Evolutionary conservation across 108 stramenopile species (phyloP), one percentile per base, ranked within the genome.

Genomic region (Cyclostephanos tholiformis): DNA sequence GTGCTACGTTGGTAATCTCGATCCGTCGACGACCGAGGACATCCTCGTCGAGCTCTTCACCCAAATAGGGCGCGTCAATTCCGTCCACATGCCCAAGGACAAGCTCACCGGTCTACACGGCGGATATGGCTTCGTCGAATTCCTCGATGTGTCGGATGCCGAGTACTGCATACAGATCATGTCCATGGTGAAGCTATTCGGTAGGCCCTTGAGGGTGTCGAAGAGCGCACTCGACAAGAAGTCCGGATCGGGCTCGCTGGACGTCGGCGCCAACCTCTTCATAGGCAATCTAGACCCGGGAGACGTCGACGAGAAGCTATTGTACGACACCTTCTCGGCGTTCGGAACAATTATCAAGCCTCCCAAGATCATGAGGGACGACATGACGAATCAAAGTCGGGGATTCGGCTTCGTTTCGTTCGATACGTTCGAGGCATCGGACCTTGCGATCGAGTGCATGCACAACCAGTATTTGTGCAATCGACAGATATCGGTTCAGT

Each of bases 11-110:
- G 98, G 98, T 66, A 98, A 97, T 68, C 85, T 99, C 35, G 97
- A 98, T 72, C 71, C 90, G 2, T 57, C 79, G 16, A 92, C 94
- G 44, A 86, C 85, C 43, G 98, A 99, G 68, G 94, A 89, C 55
- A 80, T 99, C 19, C 69, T 99, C 43, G 85, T 96, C 74, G 99
- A 99, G 72, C 86, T 98, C 17, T 93, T 98, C 71, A 87, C 86
- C 10, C 96, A 98, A 83, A 95, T 94, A 13, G 99, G 99, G 26
- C 91, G 96, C 23, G 93, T 99, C 35, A 79, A 85, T 55, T 91
- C 90, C 53, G 97, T 98, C 20, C 95, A 95, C 79, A 98, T 99
- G 98, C 99, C 99, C 71, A 97, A 96, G 69, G 99, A 99, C 81
- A 98, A 99, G 72, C 75, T 97, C 10, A 95, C 94, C 12, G 84